phyloP scores from a whole-genome alignment of 768 basidiomycete species.

The Tulasnella calospora region DNA sequence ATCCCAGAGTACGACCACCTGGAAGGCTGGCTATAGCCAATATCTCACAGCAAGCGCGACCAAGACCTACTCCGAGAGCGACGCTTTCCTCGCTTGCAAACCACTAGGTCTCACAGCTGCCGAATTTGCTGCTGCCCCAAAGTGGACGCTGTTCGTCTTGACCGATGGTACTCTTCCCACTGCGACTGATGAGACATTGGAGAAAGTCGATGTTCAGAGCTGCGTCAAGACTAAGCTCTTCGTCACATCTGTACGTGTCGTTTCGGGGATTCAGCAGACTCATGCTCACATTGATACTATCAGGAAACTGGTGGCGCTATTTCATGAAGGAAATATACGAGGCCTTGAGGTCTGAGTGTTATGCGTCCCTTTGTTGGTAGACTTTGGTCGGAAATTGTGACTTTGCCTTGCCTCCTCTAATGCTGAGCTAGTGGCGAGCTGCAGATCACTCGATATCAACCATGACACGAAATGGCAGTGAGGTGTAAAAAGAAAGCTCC shows the following conservation, averaged over 20 bases:
- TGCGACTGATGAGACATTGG: not conserved
- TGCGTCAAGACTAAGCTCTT: not conserved
- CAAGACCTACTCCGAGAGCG: not conserved
- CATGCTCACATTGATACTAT: no score
- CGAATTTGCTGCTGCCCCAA: not conserved
- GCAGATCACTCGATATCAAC: no score
- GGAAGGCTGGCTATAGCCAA: not conserved
- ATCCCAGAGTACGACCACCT: not conserved
- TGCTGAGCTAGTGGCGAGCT: no score
- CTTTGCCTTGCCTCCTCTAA: no score
- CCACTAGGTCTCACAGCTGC: not conserved
- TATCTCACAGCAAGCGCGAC: conserved; percentile 1
- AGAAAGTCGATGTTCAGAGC: not conserved
- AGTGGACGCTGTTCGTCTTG: not conserved
- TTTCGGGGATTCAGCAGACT: no score
- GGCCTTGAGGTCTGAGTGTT: no score
- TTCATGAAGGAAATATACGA: no score
- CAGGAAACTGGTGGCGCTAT: no score
- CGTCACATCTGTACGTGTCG: not conserved
- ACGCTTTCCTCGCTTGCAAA: not conserved
- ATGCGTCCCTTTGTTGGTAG: no score
- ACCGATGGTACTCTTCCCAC: not conserved
- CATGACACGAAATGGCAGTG: no score
- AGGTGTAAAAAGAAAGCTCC: no score
- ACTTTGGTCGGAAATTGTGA: no score